A percentile compares a stretch with the other conserved stretches of the same genome.
phyloP scores from a whole-genome alignment of 2,329 filamentous ascomycete genomes.

The Akanthomyces lecanii region DNA sequence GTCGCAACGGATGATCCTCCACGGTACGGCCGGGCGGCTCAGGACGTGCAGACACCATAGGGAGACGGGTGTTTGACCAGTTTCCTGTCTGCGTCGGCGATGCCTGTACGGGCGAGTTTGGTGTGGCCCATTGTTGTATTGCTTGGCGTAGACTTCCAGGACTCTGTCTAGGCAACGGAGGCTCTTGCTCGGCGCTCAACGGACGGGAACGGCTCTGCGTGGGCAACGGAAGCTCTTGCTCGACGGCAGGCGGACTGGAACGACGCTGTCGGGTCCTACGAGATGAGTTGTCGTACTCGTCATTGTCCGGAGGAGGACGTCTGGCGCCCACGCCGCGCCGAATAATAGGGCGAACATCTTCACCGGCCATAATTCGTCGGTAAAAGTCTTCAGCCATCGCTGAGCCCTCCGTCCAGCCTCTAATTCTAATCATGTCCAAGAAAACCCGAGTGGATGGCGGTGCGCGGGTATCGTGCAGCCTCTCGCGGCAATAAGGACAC shows the following conservation, averaged over 20 bases:
- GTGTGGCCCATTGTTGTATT: background rate
- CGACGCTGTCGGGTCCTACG: slow-evolving; percentile 6
- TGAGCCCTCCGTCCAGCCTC: slow-evolving; percentile 17
- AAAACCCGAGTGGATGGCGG: slow-evolving; percentile 26
- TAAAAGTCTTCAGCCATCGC: slow-evolving; percentile 6
- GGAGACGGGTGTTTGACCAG: background rate
- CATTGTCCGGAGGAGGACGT: background rate
- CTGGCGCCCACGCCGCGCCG: background rate
- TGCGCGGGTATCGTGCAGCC: slow-evolving; percentile 43
- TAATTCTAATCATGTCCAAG: slow-evolving; percentile 29
- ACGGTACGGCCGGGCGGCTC: background rate
- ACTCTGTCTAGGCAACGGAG: background rate
- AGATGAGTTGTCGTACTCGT: background rate
- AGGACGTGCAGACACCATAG: background rate
- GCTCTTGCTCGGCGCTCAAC: no score
- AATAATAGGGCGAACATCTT: background rate
- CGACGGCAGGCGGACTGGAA: background rate
- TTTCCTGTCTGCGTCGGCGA: background rate
- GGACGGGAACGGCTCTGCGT: background rate
- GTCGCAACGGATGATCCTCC: background rate
- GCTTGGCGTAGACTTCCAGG: background rate
- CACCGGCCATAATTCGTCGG: slow-evolving; percentile 2
- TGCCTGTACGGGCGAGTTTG: background rate
- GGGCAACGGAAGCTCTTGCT: background rate
- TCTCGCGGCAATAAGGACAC: slow-evolving; percentile 62